Base-by-base conservation (phyloP, 306 rosid species). In the Morella rubra region DNA sequence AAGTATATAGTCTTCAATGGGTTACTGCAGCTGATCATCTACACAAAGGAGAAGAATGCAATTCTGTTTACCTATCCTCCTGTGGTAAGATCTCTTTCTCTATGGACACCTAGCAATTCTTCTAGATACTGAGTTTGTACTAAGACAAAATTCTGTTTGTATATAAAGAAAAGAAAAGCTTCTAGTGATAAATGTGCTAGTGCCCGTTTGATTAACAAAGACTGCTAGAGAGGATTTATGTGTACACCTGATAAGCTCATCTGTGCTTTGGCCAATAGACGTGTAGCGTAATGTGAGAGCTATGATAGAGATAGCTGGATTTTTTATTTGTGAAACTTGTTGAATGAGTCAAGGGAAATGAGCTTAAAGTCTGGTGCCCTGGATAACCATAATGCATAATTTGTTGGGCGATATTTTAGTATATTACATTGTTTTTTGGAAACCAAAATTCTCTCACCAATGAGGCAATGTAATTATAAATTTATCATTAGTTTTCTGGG, bases 21-120 rank as follows among this genome's bases (percentile, higher is more conserved):
- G 51, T 19, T 96, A 52, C 84, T 92, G 93, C 99, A 92, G 94
- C 87, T 96, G 77, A 84, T 96, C 80, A 82, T 89, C 50, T 92
- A 80, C 85, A 83, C 88, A 3, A 95, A 92, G 91, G 97, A 96
- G 96, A 96, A 96, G 84, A 86, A 89, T 69, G 96, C 96, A 69
- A 91, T 96, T 74, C 86, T 96, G 81, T 92, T 91, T 55, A 96
- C 98, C 19, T 86, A 92, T 85, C 93, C 98, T 82, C 97, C 90
- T 8, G 81, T 74, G 60, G 99, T 96, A 78, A 78, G 92, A 71
- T 54, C 19, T 52, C 80, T 78, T 71, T 79, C 40, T n/a, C 0
- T 5, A 6, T 9, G 32, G 44, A 11, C 46, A 24, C 62, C 4
- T 47, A 10, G 20, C 42, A 4, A 19, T n/a, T 3, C 3, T 40